Evolutionary conservation across 441 rosid genomes (phyloP).

Genomic region (Eruca vesicaria): DNA sequence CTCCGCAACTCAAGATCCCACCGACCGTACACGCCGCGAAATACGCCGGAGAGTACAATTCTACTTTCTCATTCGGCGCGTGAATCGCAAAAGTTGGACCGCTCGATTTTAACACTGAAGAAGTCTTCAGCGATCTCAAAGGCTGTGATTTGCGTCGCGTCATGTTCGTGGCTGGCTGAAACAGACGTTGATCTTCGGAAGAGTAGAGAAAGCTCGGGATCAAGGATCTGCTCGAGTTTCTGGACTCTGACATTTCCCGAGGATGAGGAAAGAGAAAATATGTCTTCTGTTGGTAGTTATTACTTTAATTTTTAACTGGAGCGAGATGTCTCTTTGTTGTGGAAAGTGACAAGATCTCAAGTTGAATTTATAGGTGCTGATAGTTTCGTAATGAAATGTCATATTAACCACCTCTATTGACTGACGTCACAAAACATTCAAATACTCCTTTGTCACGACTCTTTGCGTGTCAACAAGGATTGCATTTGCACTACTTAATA

Average conservation of each 20-base stretch:
- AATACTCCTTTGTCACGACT: constrained; percentile 22
- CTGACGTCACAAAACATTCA: constrained; percentile 2
- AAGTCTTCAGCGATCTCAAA: constrained; percentile 9
- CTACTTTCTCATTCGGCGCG: constrained; percentile 57
- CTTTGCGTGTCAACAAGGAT: constrained; percentile 22
- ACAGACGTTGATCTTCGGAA: constrained; percentile 28
- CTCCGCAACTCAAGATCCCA: constrained; percentile 60
- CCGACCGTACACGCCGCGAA: constrained; percentile 68
- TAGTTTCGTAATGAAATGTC: not conserved
- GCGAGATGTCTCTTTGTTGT: not conserved
- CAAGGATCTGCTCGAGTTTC: constrained; percentile 37
- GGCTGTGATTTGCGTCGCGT: not conserved
- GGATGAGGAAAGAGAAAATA: not conserved
- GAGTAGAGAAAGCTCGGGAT: constrained; percentile 60
- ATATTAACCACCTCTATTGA: not conserved
- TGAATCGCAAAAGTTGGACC: constrained; percentile 34
- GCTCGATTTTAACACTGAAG: not conserved
- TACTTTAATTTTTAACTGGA: not conserved
- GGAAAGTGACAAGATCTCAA: not conserved
- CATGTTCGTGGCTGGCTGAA: constrained; percentile 21
- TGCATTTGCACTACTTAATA: not conserved
- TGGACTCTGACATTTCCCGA: constrained; percentile 45
- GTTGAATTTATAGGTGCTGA: constrained; percentile 16
- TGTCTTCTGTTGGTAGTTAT: not conserved
- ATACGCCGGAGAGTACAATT: constrained; percentile 60